A percentile compares a stretch with the other conserved stretches of the same genome.
Evolutionary conservation across 176 grass and related monocot species (phyloP).

Genomic region (Carex parvula): DNA sequence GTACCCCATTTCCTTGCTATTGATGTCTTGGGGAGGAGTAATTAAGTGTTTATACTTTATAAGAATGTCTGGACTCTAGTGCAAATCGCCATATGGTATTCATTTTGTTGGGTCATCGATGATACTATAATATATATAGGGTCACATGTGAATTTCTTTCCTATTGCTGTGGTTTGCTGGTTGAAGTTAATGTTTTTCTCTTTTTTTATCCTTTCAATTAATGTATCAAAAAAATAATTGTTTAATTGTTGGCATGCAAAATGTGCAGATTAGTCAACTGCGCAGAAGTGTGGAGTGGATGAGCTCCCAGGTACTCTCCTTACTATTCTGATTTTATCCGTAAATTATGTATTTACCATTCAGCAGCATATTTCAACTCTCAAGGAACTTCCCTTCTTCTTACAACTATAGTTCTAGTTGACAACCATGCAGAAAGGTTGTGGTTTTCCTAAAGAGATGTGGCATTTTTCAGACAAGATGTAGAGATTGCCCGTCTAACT

Average conservation of each 20-base stretch:
- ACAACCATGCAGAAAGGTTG: neutral
- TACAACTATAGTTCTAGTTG: neutral
- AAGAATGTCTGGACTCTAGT: neutral
- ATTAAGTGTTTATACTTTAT: neutral
- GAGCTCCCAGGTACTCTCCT: conserved; percentile 61
- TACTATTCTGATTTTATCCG: neutral
- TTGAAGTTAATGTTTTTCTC: conserved; percentile 19
- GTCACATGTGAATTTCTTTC: neutral
- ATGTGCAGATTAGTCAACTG: conserved; percentile 61
- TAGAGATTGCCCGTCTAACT: neutral
- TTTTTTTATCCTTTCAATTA: conserved; percentile 20
- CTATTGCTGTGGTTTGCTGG: neutral
- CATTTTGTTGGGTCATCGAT: neutral
- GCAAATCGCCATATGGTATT: neutral
- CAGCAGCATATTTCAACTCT: neutral
- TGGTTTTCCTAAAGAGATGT: neutral
- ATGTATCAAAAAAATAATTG: neutral
- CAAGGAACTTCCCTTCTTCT: neutral
- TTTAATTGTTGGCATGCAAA: neutral
- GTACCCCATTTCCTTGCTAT: neutral
- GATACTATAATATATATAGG: neutral
- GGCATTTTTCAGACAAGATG: neutral
- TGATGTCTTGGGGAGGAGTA: neutral
- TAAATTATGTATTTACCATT: neutral
- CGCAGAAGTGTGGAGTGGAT: conserved; percentile 73